These are phyloP conservation scores for Arthroderma sp. DNA, from an alignment of 2,329 filamentous ascomycete genomes.

Conservation along the genomic window DNA sequence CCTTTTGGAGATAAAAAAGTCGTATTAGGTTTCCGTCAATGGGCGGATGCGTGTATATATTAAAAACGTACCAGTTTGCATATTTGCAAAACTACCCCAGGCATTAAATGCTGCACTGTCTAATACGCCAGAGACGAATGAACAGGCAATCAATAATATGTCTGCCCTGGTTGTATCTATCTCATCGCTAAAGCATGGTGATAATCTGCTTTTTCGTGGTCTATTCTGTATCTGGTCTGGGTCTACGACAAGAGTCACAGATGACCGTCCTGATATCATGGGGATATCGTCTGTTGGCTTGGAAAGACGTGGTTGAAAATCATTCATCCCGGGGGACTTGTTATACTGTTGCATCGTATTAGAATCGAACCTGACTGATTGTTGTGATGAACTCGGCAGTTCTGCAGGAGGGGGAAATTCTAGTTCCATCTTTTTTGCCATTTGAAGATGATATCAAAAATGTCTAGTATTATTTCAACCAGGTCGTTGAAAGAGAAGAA, in stretches of 20 bases:
- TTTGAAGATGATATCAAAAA: no score
- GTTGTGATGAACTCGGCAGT: no score
- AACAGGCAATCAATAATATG: conserved; percentile 9
- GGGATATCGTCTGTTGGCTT: background rate
- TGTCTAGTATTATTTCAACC: no score
- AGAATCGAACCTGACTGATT: conserved; percentile 3
- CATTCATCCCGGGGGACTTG: background rate
- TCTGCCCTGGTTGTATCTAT: conserved; percentile 7
- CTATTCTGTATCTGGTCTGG: background rate
- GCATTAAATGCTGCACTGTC: conserved; percentile 12
- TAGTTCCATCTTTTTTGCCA: no score
- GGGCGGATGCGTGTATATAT: background rate
- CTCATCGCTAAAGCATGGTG: conserved; percentile 8
- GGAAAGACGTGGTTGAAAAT: conserved; percentile 1
- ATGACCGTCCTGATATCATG: conserved; percentile 8
- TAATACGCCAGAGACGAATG: conserved; percentile 11
- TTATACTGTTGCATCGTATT: background rate
- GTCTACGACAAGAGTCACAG: conserved; percentile 9
- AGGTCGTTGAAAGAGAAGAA: no score
- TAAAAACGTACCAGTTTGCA: conserved; percentile 10
- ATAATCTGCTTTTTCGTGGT: background rate
- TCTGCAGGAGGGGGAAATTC: no score
- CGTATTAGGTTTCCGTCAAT: background rate
- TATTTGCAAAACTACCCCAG: conserved; percentile 13
- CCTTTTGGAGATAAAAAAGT: conserved; percentile 16